Base-by-base conservation (phyloP, 805 yeast species). In the Candida insectorum region DNA sequence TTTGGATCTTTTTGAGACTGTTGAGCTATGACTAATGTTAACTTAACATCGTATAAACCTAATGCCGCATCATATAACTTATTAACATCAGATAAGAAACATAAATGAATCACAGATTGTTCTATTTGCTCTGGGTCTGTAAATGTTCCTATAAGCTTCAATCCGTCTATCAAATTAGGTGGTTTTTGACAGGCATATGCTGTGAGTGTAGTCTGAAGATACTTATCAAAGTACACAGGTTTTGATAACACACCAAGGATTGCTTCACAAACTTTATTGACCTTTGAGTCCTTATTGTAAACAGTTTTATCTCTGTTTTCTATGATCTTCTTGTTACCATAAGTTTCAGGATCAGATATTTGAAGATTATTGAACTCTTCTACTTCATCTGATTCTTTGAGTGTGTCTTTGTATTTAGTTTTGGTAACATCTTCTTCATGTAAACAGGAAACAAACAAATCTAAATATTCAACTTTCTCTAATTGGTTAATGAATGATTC, bases 1-100 rank as follows among this genome's bases (percentile, higher is more conserved):
- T 89, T 87, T 16, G 99, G 99, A 62, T 93, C 99, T 70, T 83
- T 89, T 58, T 91, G 97, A 0, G 97, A 88, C 51, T 88, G 93
- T 55, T 94, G 97, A 0, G 98, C 98, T 39, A 93, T 80, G 9
- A 74, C 70, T 37, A 93, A 69, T 0, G 97, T 77, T 48, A 91
- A 65, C 36, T 80, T 79, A 26, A 93, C 79, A 53, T 93, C 83
- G 51, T 93, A 93, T 14, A 84, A 63, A 2, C 94, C 83, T 37
- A 93, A 70, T 0, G 97, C 84, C 13, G 81, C 79, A 30, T 79
- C 72, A 59, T 91, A 93, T 14, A 93, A 69, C 40, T 75, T 65
- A 51, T 87, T 87, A 23, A 88, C 94, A 58, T 91, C 99, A 51
- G 84, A 87, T 37, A 93, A 63, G 69, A 91, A 91, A 49, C 96